Evolutionary conservation across 1,284 basidiomycete genomes (phyloP), one percentile per base, ranked within the genome.

Genomic region (Athelia sp.): DNA sequence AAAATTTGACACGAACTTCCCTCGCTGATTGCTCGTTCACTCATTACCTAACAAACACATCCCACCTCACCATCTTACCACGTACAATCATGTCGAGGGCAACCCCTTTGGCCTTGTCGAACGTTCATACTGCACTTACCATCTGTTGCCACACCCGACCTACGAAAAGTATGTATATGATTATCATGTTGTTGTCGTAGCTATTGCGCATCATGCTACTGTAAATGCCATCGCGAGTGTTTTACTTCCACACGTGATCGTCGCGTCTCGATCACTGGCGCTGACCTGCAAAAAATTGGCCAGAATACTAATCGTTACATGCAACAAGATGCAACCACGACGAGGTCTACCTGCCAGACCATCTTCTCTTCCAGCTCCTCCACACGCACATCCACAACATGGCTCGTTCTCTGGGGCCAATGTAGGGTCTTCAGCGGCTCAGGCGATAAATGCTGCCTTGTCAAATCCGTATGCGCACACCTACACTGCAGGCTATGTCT

Each of bases 391-490:
- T 13, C 26, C 13, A 29, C 34, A 17, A 48, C 24, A 34, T 35
- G 34, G 15, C 46, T n/a, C 62, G 4, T 3, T 54, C 48, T 52
- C 58, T 43, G 60, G 56, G 56, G 51, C 15, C 48, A 44, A 17
- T 46, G 13, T 17, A 34, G 6, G 15, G 45, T 46, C 55, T 19
- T 35, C 47, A 11, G 57, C 61, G 10, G 64, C 60, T 1, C 58
- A 62, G 4, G 58, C 64, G 2, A 53, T 75, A 3, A 60, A 65
- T 3, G 60, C 62, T 9, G 60, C 68, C 4, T 57, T 76, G 46
- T 57, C 64, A 6, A 67, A 73, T 46, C 71, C 75, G 15, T 76
- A 75, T 50, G 59, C 63, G 6, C 69, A 67, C 31, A 49, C 52
- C 48, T 24, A 56, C 54, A 50, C 53, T 22, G 54, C 56, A 36